Conservation (phyloP, 306 rosid species). For the Geum urbanum region DNA sequence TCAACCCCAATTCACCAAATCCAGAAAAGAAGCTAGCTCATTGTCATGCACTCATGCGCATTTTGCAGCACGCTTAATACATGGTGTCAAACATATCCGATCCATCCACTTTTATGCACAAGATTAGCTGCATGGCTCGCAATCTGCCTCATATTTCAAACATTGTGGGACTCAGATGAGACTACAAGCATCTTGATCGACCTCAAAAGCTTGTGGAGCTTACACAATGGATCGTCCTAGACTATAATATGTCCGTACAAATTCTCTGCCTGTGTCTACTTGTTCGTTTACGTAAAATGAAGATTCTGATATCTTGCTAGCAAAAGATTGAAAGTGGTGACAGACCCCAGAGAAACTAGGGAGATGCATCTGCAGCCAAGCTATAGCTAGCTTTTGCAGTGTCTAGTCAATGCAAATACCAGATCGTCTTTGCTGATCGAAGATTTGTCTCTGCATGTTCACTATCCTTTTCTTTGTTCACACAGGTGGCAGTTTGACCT, state of each 20-base stretch:
- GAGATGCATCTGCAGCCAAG: background rate
- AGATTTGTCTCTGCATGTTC: background rate
- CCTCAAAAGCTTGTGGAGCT: background rate
- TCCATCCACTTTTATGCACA: background rate
- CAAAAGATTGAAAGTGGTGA: background rate
- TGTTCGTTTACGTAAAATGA: background rate
- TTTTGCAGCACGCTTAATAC: background rate
- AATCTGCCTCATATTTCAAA: background rate
- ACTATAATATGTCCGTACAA: conserved; percentile 1
- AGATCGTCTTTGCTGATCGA: background rate
- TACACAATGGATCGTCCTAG: background rate
- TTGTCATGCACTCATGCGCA: conserved; percentile 11
- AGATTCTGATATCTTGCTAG: background rate
- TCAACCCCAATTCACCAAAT: conserved; percentile 5
- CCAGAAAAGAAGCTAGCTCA: background rate
- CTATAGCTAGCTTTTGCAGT: background rate
- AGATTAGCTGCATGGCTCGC: background rate
- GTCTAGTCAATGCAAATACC: background rate
- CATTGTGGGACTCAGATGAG: background rate
- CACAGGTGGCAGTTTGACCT: background rate
- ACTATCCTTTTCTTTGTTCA: background rate
- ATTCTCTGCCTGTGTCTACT: background rate
- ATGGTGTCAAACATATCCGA: conserved; percentile 3
- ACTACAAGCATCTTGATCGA: background rate
- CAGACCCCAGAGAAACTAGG: background rate